Evolutionary conservation across 345 rosid genomes (phyloP).

Genomic region (Cochlearia excelsa): DNA sequence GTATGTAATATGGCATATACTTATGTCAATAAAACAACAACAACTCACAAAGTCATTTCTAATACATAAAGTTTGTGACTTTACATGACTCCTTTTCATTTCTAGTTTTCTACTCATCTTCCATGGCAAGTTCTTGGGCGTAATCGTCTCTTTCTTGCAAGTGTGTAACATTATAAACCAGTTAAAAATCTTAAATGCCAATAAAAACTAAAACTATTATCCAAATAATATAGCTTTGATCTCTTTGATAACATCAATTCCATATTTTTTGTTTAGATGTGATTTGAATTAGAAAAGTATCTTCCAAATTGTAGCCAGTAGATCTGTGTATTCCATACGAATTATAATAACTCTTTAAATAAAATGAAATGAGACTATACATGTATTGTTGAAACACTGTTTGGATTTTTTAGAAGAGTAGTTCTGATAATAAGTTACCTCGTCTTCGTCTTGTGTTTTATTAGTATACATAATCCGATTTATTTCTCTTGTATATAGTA

Average conservation of each 20-base stretch:
- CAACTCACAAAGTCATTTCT: slow-evolving; percentile 12
- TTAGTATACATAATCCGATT: no score
- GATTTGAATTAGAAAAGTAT: slow-evolving; percentile 47
- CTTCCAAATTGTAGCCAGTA: slow-evolving; percentile 99
- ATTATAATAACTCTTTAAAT: slow-evolving; percentile 13
- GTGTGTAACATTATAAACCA: background rate
- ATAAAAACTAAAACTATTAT: no score
- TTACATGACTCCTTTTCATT: background rate
- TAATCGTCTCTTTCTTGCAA: slow-evolving; percentile 91
- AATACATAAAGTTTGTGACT: slow-evolving; percentile 7
- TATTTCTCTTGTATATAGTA: no score
- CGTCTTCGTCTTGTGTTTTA: slow-evolving; percentile 96
- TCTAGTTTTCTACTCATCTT: slow-evolving; percentile 66
- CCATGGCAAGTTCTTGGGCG: slow-evolving; percentile 78
- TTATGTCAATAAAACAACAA: slow-evolving; percentile 1
- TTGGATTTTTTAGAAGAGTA: slow-evolving; percentile 10
- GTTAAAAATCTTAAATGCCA: no score
- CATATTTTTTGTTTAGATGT: background rate
- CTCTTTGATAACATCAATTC: background rate
- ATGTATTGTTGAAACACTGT: background rate
- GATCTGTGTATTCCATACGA: slow-evolving; percentile 48
- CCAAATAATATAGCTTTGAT: background rate
- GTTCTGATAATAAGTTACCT: slow-evolving; percentile 44
- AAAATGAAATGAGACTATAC: slow-evolving; percentile 7
- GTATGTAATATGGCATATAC: no score